These are phyloP conservation scores for Cyclocybe cylindracea DNA, from an alignment of 768 basidiomycete species.

Conservation along the genomic window DNA sequence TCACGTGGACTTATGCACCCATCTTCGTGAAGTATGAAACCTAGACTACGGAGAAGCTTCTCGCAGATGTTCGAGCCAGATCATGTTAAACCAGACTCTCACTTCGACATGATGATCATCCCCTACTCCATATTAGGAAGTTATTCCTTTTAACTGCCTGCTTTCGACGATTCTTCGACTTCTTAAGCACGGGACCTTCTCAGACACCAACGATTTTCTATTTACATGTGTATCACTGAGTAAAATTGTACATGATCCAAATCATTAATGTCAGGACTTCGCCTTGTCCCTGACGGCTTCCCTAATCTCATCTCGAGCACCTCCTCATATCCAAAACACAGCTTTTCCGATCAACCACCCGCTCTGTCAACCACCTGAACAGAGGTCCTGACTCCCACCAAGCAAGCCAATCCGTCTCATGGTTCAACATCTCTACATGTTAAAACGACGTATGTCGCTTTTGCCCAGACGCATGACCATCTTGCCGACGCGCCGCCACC, in stretches of 20 bases:
- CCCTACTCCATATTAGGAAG: neutral
- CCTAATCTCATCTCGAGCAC: constrained; percentile 25
- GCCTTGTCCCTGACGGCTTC: constrained; percentile 2
- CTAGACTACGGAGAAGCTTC: constrained; percentile 35
- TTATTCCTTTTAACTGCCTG: too few relatives aligned
- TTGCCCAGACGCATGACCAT: neutral
- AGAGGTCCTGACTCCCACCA: constrained; percentile 44
- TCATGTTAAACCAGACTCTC: constrained; percentile 31
- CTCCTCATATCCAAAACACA: constrained; percentile 34
- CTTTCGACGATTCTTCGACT: too few relatives aligned
- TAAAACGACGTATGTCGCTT: neutral
- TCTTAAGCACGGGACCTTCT: too few relatives aligned
- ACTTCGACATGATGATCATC: constrained; percentile 12
- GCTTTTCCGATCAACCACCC: constrained; percentile 36
- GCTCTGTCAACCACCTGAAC: constrained; percentile 34
- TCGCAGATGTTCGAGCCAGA: constrained; percentile 40
- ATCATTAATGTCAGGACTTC: too few relatives aligned
- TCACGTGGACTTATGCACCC: neutral
- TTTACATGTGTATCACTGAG: too few relatives aligned
- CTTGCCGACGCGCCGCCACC: too few relatives aligned
- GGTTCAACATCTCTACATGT: neutral
- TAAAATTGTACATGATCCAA: too few relatives aligned
- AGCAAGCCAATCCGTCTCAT: constrained; percentile 23
- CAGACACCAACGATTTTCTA: too few relatives aligned
- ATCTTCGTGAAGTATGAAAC: constrained; percentile 23